These are phyloP conservation scores for Phlebopus sp. DNA, from an alignment of 1,284 basidiomycete genomes.

Conservation along the genomic window DNA sequence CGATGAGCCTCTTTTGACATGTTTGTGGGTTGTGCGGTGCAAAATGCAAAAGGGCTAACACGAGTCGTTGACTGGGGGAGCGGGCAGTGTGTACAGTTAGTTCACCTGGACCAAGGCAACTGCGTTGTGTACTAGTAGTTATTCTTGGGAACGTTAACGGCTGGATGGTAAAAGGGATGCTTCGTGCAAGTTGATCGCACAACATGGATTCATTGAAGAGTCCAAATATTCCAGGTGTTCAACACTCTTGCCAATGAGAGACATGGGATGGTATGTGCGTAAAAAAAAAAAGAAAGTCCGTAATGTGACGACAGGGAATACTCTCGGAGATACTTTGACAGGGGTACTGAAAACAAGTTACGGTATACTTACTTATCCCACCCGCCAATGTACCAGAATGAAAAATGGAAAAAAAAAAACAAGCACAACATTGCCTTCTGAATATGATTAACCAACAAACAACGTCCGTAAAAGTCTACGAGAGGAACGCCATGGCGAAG, in stretches of 20 bases:
- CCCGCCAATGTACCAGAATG: background rate
- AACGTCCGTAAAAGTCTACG: constrained; percentile 26
- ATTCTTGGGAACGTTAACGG: too few relatives aligned
- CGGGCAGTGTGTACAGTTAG: too few relatives aligned
- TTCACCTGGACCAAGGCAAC: too few relatives aligned
- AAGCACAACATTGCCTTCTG: too few relatives aligned
- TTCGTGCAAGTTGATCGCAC: too few relatives aligned
- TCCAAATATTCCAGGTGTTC: background rate
- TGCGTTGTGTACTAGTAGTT: too few relatives aligned
- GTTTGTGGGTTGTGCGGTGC: background rate
- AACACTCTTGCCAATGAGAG: background rate
- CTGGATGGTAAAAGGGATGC: too few relatives aligned
- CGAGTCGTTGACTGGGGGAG: too few relatives aligned
- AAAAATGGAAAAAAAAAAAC: background rate
- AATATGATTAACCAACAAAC: too few relatives aligned
- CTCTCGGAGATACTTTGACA: background rate
- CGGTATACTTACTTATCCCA: too few relatives aligned
- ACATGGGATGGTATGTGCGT: background rate
- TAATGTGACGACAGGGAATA: background rate
- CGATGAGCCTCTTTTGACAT: constrained; percentile 24
- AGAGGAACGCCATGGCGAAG: constrained; percentile 46
- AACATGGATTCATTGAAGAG: too few relatives aligned
- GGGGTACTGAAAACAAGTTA: background rate
- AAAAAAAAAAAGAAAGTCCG: background rate
- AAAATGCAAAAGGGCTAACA: constrained; percentile 18